Evolutionary conservation across 2,329 filamentous ascomycete genomes (phyloP).

Genomic region (Neonectria ditissima): DNA sequence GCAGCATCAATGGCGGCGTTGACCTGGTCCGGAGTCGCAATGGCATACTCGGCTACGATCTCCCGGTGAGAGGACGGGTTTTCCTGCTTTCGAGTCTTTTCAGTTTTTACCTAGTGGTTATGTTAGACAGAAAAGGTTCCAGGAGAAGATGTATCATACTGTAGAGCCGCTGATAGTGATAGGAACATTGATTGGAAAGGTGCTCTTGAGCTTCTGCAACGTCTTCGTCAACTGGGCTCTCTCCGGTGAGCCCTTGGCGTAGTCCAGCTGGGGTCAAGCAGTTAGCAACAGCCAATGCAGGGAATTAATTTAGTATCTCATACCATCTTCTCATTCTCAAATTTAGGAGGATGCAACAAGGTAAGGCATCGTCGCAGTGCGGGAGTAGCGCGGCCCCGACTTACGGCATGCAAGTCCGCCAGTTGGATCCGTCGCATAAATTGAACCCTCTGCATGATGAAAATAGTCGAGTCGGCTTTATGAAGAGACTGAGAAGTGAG

Average conservation of each 20-base stretch:
- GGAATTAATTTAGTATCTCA: accelerated
- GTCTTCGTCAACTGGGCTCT: conserved; percentile 32
- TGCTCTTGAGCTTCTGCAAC: conserved; percentile 31
- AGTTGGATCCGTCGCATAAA: conserved; percentile 20
- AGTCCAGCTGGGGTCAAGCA: conserved; percentile 24
- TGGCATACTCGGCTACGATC: conserved; percentile 33
- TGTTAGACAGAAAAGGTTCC: accelerated
- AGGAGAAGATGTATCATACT: neutral
- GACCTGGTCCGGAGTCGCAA: conserved; percentile 34
- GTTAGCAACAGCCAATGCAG: neutral
- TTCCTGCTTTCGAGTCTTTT: conserved; percentile 27
- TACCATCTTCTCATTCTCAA: conserved; percentile 40
- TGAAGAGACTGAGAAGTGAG: neutral
- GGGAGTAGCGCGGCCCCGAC: neutral
- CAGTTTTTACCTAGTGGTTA: conserved; percentile 13
- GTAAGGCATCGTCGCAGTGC: conserved; percentile 20
- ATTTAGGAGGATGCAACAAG: conserved; percentile 35
- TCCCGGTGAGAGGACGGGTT: conserved; percentile 35
- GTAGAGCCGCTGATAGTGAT: conserved; percentile 26
- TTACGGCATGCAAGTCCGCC: conserved; percentile 14
- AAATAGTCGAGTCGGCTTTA: neutral
- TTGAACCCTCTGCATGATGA: conserved; percentile 30
- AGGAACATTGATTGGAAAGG: conserved; percentile 32
- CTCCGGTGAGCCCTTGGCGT: conserved; percentile 37
- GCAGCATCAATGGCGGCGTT: conserved; percentile 37